These are phyloP conservation scores for Globisporangium solare DNA, from an alignment of 352 stramenopile species.

Conservation along the genomic window DNA sequence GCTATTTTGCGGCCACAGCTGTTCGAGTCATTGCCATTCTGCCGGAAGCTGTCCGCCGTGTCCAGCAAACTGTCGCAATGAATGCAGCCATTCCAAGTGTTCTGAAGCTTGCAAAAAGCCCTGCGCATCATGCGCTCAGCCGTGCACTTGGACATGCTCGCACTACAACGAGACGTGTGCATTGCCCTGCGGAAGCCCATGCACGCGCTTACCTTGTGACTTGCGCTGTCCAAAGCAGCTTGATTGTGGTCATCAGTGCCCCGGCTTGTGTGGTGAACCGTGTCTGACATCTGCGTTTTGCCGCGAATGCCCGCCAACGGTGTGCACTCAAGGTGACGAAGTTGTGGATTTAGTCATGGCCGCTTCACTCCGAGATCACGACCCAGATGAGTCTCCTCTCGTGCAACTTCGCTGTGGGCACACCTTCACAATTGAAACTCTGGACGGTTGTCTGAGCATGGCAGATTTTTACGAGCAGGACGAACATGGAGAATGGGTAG, in stretches of 20 bases:
- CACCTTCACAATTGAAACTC: constrained; percentile 30
- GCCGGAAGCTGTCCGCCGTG: constrained; percentile 9
- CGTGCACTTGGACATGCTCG: constrained; percentile 10
- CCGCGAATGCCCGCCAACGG: constrained; percentile 22
- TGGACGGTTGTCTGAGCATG: constrained; percentile 30
- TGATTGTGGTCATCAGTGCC: constrained; percentile 38
- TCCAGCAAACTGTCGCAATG: neutral
- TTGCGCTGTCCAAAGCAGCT: constrained; percentile 32
- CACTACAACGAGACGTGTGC: constrained; percentile 1
- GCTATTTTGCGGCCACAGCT: constrained; percentile 12
- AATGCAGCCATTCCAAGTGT: constrained; percentile 11
- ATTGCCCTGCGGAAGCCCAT: constrained; percentile 11
- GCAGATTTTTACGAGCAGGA: neutral
- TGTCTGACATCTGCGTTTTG: constrained; percentile 28
- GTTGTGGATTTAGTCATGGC: constrained; percentile 38
- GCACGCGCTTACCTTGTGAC: constrained; percentile 17
- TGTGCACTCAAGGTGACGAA: constrained; percentile 7
- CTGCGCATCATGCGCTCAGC: constrained; percentile 10
- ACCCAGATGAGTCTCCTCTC: constrained; percentile 36
- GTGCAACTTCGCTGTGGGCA: constrained; percentile 42
- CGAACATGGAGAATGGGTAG: neutral
- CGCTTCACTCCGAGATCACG: constrained; percentile 26
- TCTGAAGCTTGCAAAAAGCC: constrained; percentile 6
- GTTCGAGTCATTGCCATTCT: constrained; percentile 3
- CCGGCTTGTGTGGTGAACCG: constrained; percentile 39